A percentile compares a stretch with the other conserved stretches of the same genome.
phyloP scores from a whole-genome alignment of 345 rosid species.

The Rhizophora mangle region DNA sequence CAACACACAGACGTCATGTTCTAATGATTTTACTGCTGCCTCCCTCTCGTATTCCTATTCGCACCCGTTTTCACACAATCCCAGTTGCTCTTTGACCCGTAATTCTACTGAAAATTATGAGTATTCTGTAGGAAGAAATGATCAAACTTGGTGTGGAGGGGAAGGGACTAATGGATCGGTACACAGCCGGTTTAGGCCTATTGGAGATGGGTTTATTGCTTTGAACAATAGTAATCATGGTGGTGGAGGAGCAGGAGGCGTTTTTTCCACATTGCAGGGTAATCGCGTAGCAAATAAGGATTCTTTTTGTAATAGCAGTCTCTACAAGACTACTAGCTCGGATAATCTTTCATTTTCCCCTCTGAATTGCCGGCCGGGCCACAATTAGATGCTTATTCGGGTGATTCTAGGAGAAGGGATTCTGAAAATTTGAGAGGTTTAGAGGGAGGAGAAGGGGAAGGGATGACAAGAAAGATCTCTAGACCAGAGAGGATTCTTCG shows the following conservation, averaged over 20 bases:
- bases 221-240: conserved; percentile 39
- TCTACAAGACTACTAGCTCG: conserved; percentile 57
- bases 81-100: conserved; percentile 85
- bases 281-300: conserved; percentile 36
- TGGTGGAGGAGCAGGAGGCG: conserved; percentile 29
- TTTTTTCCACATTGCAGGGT: conserved; percentile 34
- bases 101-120: conserved; percentile 82
- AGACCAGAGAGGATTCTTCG: conserved; percentile 66
- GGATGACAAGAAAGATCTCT: conserved; percentile 42
- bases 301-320: conserved; percentile 33
- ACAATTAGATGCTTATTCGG: conserved; percentile 50
- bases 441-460: conserved; percentile 41
- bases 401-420: conserved; percentile 60
- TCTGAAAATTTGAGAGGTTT: conserved; percentile 50
- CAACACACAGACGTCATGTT: conserved; percentile 54
- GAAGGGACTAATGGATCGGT: conserved; percentile 99
- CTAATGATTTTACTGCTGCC: conserved; percentile 86
- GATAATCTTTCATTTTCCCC: conserved; percentile 81
- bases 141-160: conserved; percentile 87
- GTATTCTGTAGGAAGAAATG: conserved; percentile 72
- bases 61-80: conserved; percentile 84
- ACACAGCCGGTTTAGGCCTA: conserved; percentile 92
- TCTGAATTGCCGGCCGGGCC: conserved; percentile 84
- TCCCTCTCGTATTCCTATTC: conserved; percentile 80
- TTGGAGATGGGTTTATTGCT: conserved; percentile 76